Percentiles rank a stretch among this genome's conserved stretches.
Evolutionary conservation across 1,139 yeast genomes (phyloP).

Genomic region (Geotrichum europaeum): DNA sequence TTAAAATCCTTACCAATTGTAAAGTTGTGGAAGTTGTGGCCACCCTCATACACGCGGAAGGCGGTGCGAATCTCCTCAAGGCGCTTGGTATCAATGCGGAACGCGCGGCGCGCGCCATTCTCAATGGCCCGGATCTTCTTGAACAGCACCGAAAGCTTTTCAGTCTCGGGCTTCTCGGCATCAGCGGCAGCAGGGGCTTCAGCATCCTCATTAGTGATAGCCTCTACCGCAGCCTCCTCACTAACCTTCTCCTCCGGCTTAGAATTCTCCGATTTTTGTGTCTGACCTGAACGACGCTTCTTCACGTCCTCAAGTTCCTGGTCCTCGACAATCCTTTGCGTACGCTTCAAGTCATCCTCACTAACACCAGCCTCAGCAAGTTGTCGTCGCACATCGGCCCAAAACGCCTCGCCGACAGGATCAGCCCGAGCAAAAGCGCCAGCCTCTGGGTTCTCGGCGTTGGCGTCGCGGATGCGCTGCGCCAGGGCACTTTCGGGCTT

Average conservation of each 20-base stretch:
- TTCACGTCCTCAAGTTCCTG: slow-evolving; percentile 23
- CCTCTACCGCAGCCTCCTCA: slow-evolving; percentile 1
- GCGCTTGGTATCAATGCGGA: slow-evolving; percentile 57
- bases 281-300: slow-evolving; percentile 26
- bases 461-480: slow-evolving; percentile 51
- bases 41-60: slow-evolving; percentile 70
- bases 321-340: slow-evolving; percentile 32
- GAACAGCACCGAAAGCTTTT: slow-evolving; percentile 37
- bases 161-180: slow-evolving; percentile 31
- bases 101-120: slow-evolving; percentile 60
- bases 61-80: slow-evolving; percentile 60
- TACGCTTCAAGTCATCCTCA: slow-evolving; percentile 35
- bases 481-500: slow-evolving; percentile 65
- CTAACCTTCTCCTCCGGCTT: slow-evolving; percentile 3
- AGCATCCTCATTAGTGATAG: slow-evolving; percentile 28
- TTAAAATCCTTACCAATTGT: slow-evolving; percentile 83
- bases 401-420: slow-evolving; percentile 64
- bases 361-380: slow-evolving; percentile 30
- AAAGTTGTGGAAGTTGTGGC: slow-evolving; percentile 93
- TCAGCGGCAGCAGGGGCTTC: slow-evolving; percentile 10
- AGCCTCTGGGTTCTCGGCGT: slow-evolving; percentile 42
- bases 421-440: slow-evolving; percentile 52
- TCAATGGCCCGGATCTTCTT: slow-evolving; percentile 61
- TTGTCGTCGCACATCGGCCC: slow-evolving; percentile 48
- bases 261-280: slow-evolving; percentile 27